Evolutionary conservation across 2,329 filamentous ascomycete species (phyloP), one percentile per base, ranked within the genome.

Genomic region (Epichloe typhina): DNA sequence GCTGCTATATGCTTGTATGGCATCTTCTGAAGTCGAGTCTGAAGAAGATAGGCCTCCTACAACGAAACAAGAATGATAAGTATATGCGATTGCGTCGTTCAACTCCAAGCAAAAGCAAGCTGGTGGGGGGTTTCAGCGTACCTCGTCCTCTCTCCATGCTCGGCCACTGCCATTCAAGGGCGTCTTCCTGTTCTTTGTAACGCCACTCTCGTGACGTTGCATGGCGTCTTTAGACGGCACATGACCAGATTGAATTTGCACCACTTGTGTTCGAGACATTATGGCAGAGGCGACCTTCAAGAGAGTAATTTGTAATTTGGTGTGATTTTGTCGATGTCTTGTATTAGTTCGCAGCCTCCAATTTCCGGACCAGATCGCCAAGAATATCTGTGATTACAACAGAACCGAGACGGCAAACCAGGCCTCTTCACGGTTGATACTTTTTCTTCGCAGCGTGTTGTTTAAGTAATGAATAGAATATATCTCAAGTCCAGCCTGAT

Each of bases 1-100:
- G 83, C 80, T 52, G 87, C 87, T 63, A 93, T 93, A 65, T 91
- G 86, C 74, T 91, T 93, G 70, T 93, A 93, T 0, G 87, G 87
- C 82, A 91, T 88, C 70, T 91, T 91, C 62, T 90, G 85, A 61
- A 87, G 79, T 52, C 87, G 84, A 54, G 85, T 90, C 68, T 89
- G 85, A 54, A 93, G 77, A 50, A 93, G 82, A 66, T 91, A 93
- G 52, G 82, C 77, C 70, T 93, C 88, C 86, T 91, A 56, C 17
- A 35, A 31, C 8, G 8, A 26, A 49, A n/a, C 8, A n/a, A 42
- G 6, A 13, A 46, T n/a, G 33, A 17, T 49, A 12, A 47, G 37
- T 38, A 40, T 3, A n/a, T 44, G 11, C n/a, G 11, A 5, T 19
- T 26, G 3, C 12, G 3, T n/a, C 8, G 1, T 13, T 12, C 13